phyloP scores from a whole-genome alignment of 106 monocot species.

The Platanthera guangdongensis region DNA sequence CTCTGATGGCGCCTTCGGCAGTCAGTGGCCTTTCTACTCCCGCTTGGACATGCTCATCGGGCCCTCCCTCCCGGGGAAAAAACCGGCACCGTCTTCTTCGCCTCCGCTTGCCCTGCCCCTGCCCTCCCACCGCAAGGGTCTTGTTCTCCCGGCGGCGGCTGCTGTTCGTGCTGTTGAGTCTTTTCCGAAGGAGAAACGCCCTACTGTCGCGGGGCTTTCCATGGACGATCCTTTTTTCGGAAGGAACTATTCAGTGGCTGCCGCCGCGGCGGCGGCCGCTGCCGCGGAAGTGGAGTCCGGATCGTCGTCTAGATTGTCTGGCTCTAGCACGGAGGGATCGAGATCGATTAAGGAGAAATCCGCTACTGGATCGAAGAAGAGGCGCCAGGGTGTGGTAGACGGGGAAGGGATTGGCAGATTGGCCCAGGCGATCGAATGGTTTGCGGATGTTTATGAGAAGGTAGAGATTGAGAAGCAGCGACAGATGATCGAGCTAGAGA shows the following conservation, averaged over 20 bases:
- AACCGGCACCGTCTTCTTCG: not conserved
- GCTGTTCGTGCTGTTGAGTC: constrained; percentile 1
- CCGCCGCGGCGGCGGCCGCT: constrained; percentile 24
- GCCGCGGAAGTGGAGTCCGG: constrained; percentile 29
- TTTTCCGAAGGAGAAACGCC: constrained; percentile 1
- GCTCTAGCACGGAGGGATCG: constrained; percentile 15
- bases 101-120: not conserved
- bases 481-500: constrained; percentile 86
- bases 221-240: constrained; percentile 4
- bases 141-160: constrained; percentile 2
- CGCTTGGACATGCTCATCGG: constrained; percentile 59
- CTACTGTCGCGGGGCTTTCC: not conserved
- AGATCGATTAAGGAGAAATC: constrained; percentile 15
- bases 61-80: constrained; percentile 7
- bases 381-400: constrained; percentile 10
- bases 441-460: constrained; percentile 77
- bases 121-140: constrained; percentile 1
- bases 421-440: constrained; percentile 47
- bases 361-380: constrained; percentile 11
- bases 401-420: constrained; percentile 53
- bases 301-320: constrained; percentile 23
- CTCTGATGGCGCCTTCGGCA: constrained; percentile 12
- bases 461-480: constrained; percentile 68
- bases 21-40: constrained; percentile 59
- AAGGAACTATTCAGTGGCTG: constrained; percentile 21